phyloP scores from a whole-genome alignment of 805 yeast species.

The Wickerhamia fluorescens region DNA sequence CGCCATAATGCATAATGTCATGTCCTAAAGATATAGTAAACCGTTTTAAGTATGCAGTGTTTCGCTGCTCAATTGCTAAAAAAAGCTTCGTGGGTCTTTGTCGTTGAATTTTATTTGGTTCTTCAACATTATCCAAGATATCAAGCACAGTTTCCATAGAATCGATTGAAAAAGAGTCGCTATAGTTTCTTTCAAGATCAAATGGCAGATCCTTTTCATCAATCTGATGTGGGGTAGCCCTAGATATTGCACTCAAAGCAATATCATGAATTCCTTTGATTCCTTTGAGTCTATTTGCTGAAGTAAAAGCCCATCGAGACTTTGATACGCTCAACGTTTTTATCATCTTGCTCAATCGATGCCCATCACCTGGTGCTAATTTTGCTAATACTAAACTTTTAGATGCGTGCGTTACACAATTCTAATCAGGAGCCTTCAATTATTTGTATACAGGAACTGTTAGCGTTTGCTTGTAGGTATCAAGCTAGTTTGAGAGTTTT shows the following conservation, averaged over 20 bases:
- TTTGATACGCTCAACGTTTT: too few relatives aligned
- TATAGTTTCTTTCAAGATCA: conserved; percentile 4
- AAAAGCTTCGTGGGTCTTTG: conserved; percentile 4
- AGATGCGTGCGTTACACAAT: too few relatives aligned
- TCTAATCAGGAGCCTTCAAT: too few relatives aligned
- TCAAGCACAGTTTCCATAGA: conserved; percentile 9
- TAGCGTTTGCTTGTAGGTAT: too few relatives aligned
- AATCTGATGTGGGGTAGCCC: not conserved
- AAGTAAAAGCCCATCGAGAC: too few relatives aligned
- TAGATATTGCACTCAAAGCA: not conserved
- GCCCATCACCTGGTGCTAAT: too few relatives aligned
- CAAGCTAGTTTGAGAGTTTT: too few relatives aligned
- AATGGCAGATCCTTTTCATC: not conserved
- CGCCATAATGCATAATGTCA: conserved; percentile 6
- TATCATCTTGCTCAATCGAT: too few relatives aligned
- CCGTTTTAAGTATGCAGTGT: conserved; percentile 8
- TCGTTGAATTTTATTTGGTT: too few relatives aligned
- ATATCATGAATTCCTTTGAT: too few relatives aligned
- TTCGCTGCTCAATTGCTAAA: conserved; percentile 6
- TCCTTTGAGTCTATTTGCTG: too few relatives aligned
- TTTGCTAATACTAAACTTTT: too few relatives aligned
- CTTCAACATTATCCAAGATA: conserved; percentile 8
- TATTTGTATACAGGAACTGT: not conserved
- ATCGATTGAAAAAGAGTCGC: conserved; percentile 6
- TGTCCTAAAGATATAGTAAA: conserved; percentile 8